Evolutionary conservation across 371 early-diverging fungal genomes (phyloP).

Genomic region (Mucor mucedo): DNA sequence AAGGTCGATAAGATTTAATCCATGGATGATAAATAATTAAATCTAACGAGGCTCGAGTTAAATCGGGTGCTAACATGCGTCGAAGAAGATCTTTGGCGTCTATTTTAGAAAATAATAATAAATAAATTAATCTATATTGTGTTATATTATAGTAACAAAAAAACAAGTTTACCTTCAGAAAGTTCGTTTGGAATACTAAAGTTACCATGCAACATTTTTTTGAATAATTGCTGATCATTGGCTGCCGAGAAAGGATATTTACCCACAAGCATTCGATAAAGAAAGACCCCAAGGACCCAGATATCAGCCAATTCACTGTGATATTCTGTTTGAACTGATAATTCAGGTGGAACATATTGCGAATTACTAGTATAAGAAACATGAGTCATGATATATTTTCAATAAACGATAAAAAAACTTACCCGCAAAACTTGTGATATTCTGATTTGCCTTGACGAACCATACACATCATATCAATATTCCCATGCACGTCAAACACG

Average conservation of each 20-base stretch:
- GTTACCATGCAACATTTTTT: slow-evolving; percentile 44
- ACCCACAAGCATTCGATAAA: slow-evolving; percentile 46
- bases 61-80: slow-evolving; percentile 47
- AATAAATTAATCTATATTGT: background rate
- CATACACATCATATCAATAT: slow-evolving; percentile 36
- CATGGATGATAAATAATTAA: slow-evolving; percentile 50
- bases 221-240: slow-evolving; percentile 43
- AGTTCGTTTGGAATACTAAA: slow-evolving; percentile 43
- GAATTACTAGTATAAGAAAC: slow-evolving; percentile 13
- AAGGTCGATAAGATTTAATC: slow-evolving; percentile 30
- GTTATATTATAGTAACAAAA: background rate
- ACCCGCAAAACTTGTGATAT: slow-evolving; percentile 37
- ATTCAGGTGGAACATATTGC: slow-evolving; percentile 50
- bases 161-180: slow-evolving; percentile 38
- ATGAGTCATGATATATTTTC: background rate
- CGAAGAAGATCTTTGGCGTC: slow-evolving; percentile 48
- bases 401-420: background rate
- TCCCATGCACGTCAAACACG: slow-evolving; percentile 37
- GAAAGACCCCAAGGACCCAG: slow-evolving; percentile 49
- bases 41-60: slow-evolving; percentile 46
- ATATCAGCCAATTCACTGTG: slow-evolving; percentile 40
- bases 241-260: slow-evolving; percentile 45
- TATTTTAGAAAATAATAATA: slow-evolving; percentile 10
- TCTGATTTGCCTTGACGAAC: slow-evolving; percentile 30
- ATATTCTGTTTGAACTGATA: slow-evolving; percentile 27